Evolutionary conservation across 2,329 filamentous ascomycete genomes (phyloP).

Genomic region (Talaromyces piceae): DNA sequence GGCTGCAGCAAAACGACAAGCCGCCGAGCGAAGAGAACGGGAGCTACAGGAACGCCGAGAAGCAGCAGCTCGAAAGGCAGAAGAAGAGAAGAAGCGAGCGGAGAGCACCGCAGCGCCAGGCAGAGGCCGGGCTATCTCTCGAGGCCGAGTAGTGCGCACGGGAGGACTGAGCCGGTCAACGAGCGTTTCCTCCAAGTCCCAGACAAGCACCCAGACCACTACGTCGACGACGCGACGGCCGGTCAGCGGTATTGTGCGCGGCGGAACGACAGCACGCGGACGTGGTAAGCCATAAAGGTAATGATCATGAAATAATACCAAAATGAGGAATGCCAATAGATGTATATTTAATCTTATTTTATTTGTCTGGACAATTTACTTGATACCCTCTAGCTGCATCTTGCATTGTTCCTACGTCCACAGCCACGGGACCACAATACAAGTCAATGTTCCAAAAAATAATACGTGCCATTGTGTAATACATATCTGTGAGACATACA

Average conservation of each 20-base stretch:
- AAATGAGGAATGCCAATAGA: not conserved
- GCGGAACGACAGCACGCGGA: constrained; percentile 25
- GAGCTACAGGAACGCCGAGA: constrained; percentile 75
- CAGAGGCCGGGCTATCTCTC: constrained; percentile 26
- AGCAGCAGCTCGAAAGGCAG: constrained; percentile 54
- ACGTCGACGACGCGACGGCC: constrained; percentile 27
- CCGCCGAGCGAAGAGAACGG: constrained; percentile 64
- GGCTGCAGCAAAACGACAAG: constrained; percentile 62
- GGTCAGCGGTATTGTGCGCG: constrained; percentile 33
- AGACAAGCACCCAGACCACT: constrained; percentile 1
- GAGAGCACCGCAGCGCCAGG: constrained; percentile 20
- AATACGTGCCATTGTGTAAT: not conserved
- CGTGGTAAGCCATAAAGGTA: constrained; percentile 17
- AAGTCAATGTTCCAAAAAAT: too few relatives aligned
- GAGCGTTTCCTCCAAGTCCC: constrained; percentile 17
- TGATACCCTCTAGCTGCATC: constrained; percentile 5
- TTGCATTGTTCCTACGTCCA: not conserved
- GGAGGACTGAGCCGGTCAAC: constrained; percentile 29
- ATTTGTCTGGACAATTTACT: not conserved
- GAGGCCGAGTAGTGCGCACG: constrained; percentile 28
- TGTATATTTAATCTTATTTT: too few relatives aligned
- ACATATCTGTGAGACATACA: not conserved
- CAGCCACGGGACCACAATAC: too few relatives aligned
- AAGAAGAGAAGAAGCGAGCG: constrained; percentile 35
- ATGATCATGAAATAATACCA: too few relatives aligned